Base-by-base conservation (phyloP, 2,329 filamentous ascomycete genomes). In the Drechmeria coniospora region DNA sequence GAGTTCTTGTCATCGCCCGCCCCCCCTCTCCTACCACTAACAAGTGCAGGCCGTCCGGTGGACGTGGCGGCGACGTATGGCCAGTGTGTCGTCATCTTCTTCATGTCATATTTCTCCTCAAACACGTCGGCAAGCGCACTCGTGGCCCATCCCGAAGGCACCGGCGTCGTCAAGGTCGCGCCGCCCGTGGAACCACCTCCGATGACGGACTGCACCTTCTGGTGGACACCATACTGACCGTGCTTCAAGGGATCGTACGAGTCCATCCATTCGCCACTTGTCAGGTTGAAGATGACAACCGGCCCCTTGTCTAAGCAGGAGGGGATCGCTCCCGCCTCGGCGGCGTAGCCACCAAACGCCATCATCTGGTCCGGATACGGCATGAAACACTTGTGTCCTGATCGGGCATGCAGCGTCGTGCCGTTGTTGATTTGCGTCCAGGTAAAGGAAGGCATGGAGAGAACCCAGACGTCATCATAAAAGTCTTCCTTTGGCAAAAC, bases 361-460 rank as follows among this genome's bases (percentile, higher is more conserved):
- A 90, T 61, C 74, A 92, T 84, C 49, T 87, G 81, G 32, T 77
- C 74, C 11, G 83, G 76, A 53, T 82, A 87, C 1, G 69, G 68
- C 40, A 69, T 68, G 39, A 84, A 70, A 51, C 81, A 90, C 21
- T 73, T 71, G 46, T 87, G 80, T 0, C 80, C 80, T 1, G 74
- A 69, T 29, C 82, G 68, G 3, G 60, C 76, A 52, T 51, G 78
- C 46, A 25, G 57, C 29, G 29, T 41, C 36, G 45, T 68, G 46
- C 64, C 62, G 1, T 52, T 41, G 12, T 48, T 50, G 13, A 70
- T 44, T 38, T 57, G 56, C 29, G 77, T 77, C 82, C 82, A 90
- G 4, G 70, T 80, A 46, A 92, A 92, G 0, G 75, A 76, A 0
- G 82, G 82, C 5, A 92, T 55, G 0, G 79, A 81, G 9, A 90